Conservation (phyloP, 148 eudicot species). For the Suaeda aralocaspica region DNA sequence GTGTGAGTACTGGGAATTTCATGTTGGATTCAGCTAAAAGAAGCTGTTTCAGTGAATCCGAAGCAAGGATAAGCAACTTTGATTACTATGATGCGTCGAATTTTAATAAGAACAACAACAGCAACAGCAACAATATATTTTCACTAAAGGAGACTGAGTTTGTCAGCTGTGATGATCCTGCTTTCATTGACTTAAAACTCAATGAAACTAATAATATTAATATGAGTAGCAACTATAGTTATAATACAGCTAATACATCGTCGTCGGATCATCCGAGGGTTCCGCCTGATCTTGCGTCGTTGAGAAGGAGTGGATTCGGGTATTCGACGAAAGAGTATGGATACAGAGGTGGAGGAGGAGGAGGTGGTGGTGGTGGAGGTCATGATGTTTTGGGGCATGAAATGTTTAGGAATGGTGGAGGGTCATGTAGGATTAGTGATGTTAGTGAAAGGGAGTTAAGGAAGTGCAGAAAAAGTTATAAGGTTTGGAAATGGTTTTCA, state of each 20-base stretch:
- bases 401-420: conserved; percentile 32
- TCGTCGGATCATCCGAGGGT: conserved; percentile 25
- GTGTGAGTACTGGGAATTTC: conserved; percentile 50
- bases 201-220: conserved; percentile 19
- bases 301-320: conserved; percentile 30
- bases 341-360: conserved; percentile 23
- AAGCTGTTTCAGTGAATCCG: conserved; percentile 59
- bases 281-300: conserved; percentile 27
- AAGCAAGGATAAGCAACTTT: conserved; percentile 55
- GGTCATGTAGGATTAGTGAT: conserved; percentile 45
- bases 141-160: conserved; percentile 54
- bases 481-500: conserved; percentile 78
- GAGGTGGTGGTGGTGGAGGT: conserved; percentile 12
- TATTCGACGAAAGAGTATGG: conserved; percentile 34
- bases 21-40: conserved; percentile 41
- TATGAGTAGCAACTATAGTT: neutral
- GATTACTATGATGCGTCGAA: conserved; percentile 28
- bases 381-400: conserved; percentile 19
- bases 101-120: conserved; percentile 19
- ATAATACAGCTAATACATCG: neutral
- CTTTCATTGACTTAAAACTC: conserved; percentile 67
- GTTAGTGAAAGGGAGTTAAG: conserved; percentile 37
- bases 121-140: conserved; percentile 29
- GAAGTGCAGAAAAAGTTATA: conserved; percentile 48
- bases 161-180: conserved; percentile 53